phyloP scores from a whole-genome alignment of 768 basidiomycete species.

The Solioccasus polychromus region DNA sequence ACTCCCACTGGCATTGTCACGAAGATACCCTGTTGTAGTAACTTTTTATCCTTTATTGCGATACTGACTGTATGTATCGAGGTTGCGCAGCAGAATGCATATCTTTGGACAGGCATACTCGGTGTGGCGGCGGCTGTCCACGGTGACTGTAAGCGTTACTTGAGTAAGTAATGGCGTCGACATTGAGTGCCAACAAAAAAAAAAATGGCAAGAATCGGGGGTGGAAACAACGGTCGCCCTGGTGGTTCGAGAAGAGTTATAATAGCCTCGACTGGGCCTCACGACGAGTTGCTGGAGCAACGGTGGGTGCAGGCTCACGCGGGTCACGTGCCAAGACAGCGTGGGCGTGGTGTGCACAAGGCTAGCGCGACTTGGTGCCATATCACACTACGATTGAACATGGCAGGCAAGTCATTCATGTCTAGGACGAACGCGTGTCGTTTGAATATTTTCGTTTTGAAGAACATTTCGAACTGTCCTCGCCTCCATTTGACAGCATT shows the following conservation, averaged over 20 bases:
- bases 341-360: too few species aligned
- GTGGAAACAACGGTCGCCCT: neutral
- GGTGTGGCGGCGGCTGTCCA: too few species aligned
- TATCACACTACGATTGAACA: neutral
- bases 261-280: slow-evolving; percentile 4
- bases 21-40: slow-evolving; percentile 37
- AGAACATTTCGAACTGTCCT: slow-evolving; percentile 47
- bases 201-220: too few species aligned
- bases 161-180: too few species aligned
- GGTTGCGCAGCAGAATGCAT: slow-evolving; percentile 36
- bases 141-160: too few species aligned
- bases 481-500: slow-evolving; percentile 83
- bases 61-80: slow-evolving; percentile 25
- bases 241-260: neutral
- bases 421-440: too few species aligned
- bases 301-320: neutral
- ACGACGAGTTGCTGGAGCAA: slow-evolving; percentile 1
- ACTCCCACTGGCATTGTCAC: slow-evolving; percentile 26
- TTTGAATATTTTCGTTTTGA: too few species aligned
- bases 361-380: too few species aligned
- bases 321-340: slow-evolving; percentile 20
- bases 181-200: too few species aligned
- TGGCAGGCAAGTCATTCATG: slow-evolving; percentile 14
- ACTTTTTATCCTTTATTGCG: slow-evolving; percentile 25
- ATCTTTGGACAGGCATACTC: slow-evolving; percentile 20